Evolutionary conservation across 345 rosid species (phyloP), one percentile per base, ranked within the genome.

Genomic region (Dipteronia dyeriana): DNA sequence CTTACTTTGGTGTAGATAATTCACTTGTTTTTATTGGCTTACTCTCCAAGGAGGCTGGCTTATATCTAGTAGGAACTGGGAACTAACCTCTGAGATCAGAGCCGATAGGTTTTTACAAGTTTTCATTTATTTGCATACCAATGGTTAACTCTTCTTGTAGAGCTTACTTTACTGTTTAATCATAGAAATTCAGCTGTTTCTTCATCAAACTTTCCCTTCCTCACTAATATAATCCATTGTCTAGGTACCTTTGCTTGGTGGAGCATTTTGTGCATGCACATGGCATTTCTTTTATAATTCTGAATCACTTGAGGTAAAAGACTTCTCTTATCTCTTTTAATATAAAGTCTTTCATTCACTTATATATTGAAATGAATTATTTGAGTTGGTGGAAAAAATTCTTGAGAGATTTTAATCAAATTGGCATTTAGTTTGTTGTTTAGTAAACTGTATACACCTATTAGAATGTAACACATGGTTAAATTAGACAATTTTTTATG

Each of bases 211-310:
- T 62, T 64, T 57, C 2, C 9, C 64, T 74, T 49, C 41, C 74
- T 51, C 14, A 6, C 16, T 47, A n/a, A 66, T 77, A 5, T 61
- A 70, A n/a, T 76, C 59, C 20, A 73, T 74, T 78, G 68, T 80
- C 68, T 75, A 92, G 98, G 97, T 92, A 64, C 97, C 98, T 70
- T 82, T 91, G 78, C 98, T 93, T n/a, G 99, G 97, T 56, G 97
- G 98, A 91, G 97, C 99, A 74, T 89, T 93, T 68, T 93, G 99
- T 69, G 99, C 97, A 29, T 93, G 98, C 81, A 90, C 98, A 14
- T 95, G 98, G 97, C 99, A 91, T 89, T 95, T 95, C 94, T 95
- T 93, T 77, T 95, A 93, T 79, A 93, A 95, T 78, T 87, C 90
- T 7, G 97, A 95, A 78, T 91, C 97, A 45, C 94, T 95, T 74